phyloP scores from a whole-genome alignment of 2,329 filamentous ascomycete species.

The Colletotrichum sp. region DNA sequence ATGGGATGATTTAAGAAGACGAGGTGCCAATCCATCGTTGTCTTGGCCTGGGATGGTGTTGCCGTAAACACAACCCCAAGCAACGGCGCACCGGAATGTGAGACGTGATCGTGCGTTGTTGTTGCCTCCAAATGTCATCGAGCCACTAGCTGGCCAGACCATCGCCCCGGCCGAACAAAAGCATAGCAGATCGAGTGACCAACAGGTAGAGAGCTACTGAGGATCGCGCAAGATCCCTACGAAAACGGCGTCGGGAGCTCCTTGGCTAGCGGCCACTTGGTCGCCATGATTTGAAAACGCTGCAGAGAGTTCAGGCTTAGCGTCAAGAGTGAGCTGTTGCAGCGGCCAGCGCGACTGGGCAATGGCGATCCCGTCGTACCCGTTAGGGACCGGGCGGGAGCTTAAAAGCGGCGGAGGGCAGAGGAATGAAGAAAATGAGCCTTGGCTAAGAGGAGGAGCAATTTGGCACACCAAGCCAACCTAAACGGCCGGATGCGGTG shows the following conservation, averaged over 20 bases:
- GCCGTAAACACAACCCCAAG: not conserved
- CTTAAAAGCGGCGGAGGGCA: not conserved
- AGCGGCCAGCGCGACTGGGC: not conserved
- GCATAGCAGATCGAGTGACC: not conserved
- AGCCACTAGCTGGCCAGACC: slow-evolving; percentile 1
- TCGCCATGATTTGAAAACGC: slow-evolving; percentile 4
- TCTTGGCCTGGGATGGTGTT: not conserved
- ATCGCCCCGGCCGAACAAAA: not conserved
- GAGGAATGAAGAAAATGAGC: not conserved
- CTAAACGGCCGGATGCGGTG: not conserved
- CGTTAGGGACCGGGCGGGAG: not conserved
- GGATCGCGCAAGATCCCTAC: not conserved
- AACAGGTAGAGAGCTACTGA: not conserved
- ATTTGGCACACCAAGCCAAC: not conserved
- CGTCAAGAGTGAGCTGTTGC: not conserved
- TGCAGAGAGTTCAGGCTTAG: not conserved
- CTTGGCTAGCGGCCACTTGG: slow-evolving; percentile 4
- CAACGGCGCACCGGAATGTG: slow-evolving; percentile 17
- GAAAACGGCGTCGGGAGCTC: not conserved
- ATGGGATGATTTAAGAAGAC: not conserved
- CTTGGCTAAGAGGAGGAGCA: not conserved
- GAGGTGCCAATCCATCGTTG: not conserved
- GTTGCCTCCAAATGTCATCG: not conserved
- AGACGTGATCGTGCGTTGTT: slow-evolving; percentile 9
- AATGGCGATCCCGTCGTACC: not conserved